A percentile compares a stretch with the other conserved stretches of the same genome.
phyloP scores from a whole-genome alignment of 179 eudicot genomes.

The Gypsophila paniculata region DNA sequence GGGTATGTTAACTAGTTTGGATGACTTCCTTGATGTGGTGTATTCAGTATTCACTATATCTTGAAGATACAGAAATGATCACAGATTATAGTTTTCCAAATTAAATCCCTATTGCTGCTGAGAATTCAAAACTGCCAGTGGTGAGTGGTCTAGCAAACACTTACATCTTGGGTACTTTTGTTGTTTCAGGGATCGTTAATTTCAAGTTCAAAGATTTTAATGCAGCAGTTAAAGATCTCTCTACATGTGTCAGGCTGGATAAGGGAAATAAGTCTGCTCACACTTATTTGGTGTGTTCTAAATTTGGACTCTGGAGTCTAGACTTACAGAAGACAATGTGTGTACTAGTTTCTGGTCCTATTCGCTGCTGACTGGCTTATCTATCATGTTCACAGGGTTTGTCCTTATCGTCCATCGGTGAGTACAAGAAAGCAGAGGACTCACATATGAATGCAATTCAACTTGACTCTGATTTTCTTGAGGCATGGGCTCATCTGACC shows the following conservation, averaged over 20 bases:
- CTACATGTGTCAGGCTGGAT: slow-evolving; percentile 74
- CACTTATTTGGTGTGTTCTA: slow-evolving; percentile 75
- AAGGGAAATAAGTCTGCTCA: slow-evolving; percentile 76
- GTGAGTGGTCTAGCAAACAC: neutral
- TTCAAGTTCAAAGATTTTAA: slow-evolving; percentile 88
- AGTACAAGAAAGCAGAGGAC: slow-evolving; percentile 76
- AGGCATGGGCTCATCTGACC: slow-evolving; percentile 85
- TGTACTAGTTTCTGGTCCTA: slow-evolving; percentile 1
- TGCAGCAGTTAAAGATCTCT: slow-evolving; percentile 81
- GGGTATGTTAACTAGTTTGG: slow-evolving; percentile 39
- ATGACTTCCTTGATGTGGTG: neutral
- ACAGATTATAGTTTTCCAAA: neutral
- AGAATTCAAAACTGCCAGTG: neutral
- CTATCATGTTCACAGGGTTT: slow-evolving; percentile 55
- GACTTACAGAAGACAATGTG: slow-evolving; percentile 7
- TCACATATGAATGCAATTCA: slow-evolving; percentile 81
- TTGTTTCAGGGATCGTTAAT: slow-evolving; percentile 72
- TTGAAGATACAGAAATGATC: neutral
- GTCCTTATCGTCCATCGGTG: slow-evolving; percentile 79
- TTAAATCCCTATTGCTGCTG: neutral
- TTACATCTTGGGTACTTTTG: neutral
- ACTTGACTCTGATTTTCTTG: slow-evolving; percentile 67
- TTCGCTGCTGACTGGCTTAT: slow-evolving; percentile 11
- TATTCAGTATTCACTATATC: neutral
- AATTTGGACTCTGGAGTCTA: neutral